phyloP scores from a whole-genome alignment of 192 early-diverging fungal genomes.

The Linnemannia zychae region DNA sequence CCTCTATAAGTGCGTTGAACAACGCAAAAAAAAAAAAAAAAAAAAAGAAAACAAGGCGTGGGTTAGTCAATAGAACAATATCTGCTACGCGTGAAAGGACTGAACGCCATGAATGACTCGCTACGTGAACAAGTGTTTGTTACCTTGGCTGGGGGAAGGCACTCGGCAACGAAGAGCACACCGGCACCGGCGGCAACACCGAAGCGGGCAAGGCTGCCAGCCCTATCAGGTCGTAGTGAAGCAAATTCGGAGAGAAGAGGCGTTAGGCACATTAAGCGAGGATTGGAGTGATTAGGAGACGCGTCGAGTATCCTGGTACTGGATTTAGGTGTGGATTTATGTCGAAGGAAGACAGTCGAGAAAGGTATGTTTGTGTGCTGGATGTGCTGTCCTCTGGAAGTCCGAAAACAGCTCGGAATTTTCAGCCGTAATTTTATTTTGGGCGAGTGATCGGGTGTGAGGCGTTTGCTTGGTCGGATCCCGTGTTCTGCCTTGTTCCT shows the following conservation, averaged over 20 bases:
- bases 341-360: neutral
- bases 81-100: neutral
- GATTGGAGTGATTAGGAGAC: neutral
- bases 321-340: neutral
- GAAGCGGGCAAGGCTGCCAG: slow-evolving; percentile 38
- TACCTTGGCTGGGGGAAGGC: slow-evolving; percentile 59
- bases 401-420: slow-evolving; percentile 6
- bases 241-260: neutral
- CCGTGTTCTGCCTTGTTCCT: neutral
- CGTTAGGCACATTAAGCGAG: neutral
- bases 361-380: neutral
- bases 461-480: neutral
- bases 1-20: slow-evolving; percentile 21
- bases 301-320: neutral
- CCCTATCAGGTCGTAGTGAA: slow-evolving; percentile 15
- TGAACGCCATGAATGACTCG: neutral
- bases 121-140: neutral
- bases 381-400: neutral
- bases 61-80: neutral
- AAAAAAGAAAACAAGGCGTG: slow-evolving; percentile 1
- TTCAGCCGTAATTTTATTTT: neutral
- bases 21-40: slow-evolving; percentile 7
- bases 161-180: slow-evolving; percentile 56
- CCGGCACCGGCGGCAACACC: slow-evolving; percentile 51
- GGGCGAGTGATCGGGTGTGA: slow-evolving; percentile 2